These are phyloP conservation scores for Saccharum spontaneum DNA, from an alignment of 176 grass and related monocot genomes.

Conservation along the genomic window DNA sequence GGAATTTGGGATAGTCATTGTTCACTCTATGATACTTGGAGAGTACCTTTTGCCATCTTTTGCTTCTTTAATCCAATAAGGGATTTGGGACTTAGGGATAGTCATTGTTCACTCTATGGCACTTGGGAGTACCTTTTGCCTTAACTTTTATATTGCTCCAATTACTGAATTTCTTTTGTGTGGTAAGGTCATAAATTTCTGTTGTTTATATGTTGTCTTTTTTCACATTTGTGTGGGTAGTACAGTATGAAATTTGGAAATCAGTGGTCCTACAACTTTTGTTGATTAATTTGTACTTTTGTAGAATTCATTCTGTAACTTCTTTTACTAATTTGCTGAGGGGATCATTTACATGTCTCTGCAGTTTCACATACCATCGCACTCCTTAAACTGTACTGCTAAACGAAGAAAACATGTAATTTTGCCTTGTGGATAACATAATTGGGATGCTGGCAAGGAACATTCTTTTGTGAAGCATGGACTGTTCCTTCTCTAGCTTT, in stretches of 20 bases:
- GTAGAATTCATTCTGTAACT: neutral
- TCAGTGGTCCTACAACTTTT: neutral
- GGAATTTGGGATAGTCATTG: neutral
- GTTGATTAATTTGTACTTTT: neutral
- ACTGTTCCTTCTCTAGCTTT: neutral
- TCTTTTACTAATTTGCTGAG: neutral
- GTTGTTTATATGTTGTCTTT: neutral
- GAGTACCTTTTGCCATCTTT: neutral
- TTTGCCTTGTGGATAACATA: neutral
- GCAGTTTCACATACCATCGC: neutral
- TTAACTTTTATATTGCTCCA: neutral
- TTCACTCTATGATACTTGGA: neutral
- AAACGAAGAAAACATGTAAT: neutral
- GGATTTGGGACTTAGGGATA: neutral
- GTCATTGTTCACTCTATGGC: neutral
- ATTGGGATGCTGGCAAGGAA: neutral
- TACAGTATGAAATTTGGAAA: neutral
- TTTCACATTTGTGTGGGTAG: constrained; percentile 8
- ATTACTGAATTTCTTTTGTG: neutral
- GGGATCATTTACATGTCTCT: neutral
- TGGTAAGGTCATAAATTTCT: neutral
- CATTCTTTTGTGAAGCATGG: neutral
- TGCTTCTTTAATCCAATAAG: neutral
- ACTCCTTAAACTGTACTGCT: neutral
- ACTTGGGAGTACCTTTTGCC: neutral